These are phyloP conservation scores for Schizophyllum commune DNA, from an alignment of 1,284 basidiomycete genomes.

Conservation along the genomic window DNA sequence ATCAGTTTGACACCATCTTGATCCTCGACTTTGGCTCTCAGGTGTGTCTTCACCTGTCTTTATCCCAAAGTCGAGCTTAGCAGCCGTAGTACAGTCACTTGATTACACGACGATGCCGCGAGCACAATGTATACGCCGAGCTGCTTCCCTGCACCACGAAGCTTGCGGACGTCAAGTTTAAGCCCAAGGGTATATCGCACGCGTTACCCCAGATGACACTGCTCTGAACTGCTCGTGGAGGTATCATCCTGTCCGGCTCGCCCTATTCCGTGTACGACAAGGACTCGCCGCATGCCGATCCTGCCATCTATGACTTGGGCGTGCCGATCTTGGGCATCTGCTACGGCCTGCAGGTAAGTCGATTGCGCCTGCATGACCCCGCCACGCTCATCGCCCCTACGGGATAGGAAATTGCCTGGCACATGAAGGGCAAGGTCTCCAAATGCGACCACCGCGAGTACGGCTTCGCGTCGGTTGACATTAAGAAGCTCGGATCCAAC, in stretches of 20 bases:
- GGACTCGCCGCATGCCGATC: constrained; percentile 92
- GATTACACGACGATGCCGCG: constrained; percentile 96
- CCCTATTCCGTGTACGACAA: constrained; percentile 97
- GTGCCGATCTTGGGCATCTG: constrained; percentile 97
- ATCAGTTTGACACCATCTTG: constrained; percentile 93
- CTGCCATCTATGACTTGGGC: constrained; percentile 86
- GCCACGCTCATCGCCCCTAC: neutral
- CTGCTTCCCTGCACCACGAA: constrained; percentile 96
- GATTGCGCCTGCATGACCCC: neutral
- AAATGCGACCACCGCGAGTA: constrained; percentile 94
- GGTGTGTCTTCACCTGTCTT: constrained; percentile 36
- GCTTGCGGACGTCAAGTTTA: constrained; percentile 86
- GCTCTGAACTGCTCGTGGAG: constrained; percentile 30
- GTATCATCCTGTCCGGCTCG: constrained; percentile 96
- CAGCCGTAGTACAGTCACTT: constrained; percentile 86
- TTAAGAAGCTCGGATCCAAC: constrained; percentile 59
- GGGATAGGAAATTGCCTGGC: constrained; percentile 85
- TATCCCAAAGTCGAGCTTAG: constrained; percentile 7
- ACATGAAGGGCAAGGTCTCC: constrained; percentile 80
- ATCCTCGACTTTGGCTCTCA: constrained; percentile 98
- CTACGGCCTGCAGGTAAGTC: constrained; percentile 87
- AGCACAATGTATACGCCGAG: constrained; percentile 97
- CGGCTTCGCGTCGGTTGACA: constrained; percentile 80
- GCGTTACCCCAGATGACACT: constrained; percentile 9
- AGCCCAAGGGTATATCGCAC: constrained; percentile 73